Evolutionary conservation across 2,329 filamentous ascomycete species (phyloP), one percentile per base, ranked within the genome.

Genomic region (Hymenoscyphus fraxineus): DNA sequence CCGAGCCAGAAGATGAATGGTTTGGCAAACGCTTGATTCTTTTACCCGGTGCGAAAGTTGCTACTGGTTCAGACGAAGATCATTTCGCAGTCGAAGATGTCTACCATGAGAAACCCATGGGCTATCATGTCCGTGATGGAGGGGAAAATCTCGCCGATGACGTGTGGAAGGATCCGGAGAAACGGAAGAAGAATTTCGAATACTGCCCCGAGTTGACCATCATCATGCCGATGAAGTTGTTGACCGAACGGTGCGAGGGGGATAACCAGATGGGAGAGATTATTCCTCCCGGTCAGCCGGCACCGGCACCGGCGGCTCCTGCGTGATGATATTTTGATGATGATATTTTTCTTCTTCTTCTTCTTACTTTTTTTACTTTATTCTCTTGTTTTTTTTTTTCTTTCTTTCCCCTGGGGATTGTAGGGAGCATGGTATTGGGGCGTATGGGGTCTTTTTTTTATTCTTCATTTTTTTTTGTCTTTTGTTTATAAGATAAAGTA

Each of bases 191-290:
- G 61, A 83, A 84, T 31, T 81, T 84, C 67, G 76, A 80, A 19
- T 86, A 85, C 73, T 86, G 84, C 66, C 84, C 83, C 1, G 83
- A 86, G 72, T 72, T 86, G 22, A 80, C 77, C 67, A 76, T 85
- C 71, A 81, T 84, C 64, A 79, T 85, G 77, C 79, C 82, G 54
- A 85, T 86, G 83, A 84, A 83, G 73, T 73, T 84, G 12, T 80
- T 83, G 74, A 73, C 78, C 55, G 78, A 83, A 73, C 75, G 80
- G 19, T 83, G 82, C 69, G 66, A 69, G 7, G 71, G 71, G 13
- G 73, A 75, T 59, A 70, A 73, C 64, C 59, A 64, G 9, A 55
- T 68, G 58, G 73, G 73, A 6, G 62, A 68, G 31, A 72, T 74
- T 32, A 57, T 64, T 39, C 32, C 19, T 32, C 27, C 27, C 2